A percentile compares a stretch with the other conserved stretches of the same genome.
Conservation (phyloP, 495 filamentous ascomycete species). For the Aspergillus indologenus region DNA sequence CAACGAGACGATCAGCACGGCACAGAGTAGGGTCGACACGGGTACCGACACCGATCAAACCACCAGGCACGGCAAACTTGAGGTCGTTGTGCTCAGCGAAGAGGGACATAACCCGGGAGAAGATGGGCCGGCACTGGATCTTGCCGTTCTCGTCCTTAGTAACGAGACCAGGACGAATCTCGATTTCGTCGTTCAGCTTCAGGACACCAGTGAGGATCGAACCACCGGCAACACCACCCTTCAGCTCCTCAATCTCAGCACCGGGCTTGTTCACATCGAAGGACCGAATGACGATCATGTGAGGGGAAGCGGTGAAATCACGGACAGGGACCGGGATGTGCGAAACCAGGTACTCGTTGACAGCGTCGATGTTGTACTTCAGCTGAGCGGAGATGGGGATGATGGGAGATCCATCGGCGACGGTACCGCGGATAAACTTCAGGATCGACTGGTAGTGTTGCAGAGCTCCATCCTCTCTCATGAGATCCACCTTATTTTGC, state of each 20-base stretch:
- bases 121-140: slow-evolving; percentile 95
- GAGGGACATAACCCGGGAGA: slow-evolving; percentile 87
- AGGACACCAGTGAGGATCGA: slow-evolving; percentile 93
- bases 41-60: slow-evolving; percentile 95
- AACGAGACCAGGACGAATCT: slow-evolving; percentile 95
- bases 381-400: slow-evolving; percentile 98
- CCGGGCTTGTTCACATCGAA: slow-evolving; percentile 99
- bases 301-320: slow-evolving; percentile 85
- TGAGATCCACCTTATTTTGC: slow-evolving; percentile 98
- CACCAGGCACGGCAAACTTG: slow-evolving; percentile 95
- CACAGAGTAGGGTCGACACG: slow-evolving; percentile 95
- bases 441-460: slow-evolving; percentile 93
- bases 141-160: slow-evolving; percentile 88
- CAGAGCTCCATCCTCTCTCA: slow-evolving; percentile 87
- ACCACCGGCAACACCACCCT: slow-evolving; percentile 97
- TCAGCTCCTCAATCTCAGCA: slow-evolving; percentile 98
- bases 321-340: slow-evolving; percentile 88
- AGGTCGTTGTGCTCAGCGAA: slow-evolving; percentile 98
- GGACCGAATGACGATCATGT: slow-evolving; percentile 98
- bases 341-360: slow-evolving; percentile 89
- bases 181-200: slow-evolving; percentile 95
- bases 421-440: slow-evolving; percentile 96
- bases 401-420: slow-evolving; percentile 91
- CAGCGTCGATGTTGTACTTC: slow-evolving; percentile 99
- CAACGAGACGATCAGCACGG: slow-evolving; percentile 96